Evolutionary conservation across 768 basidiomycete genomes (phyloP), one percentile per base, ranked within the genome.

Genomic region (Suillus paluster): DNA sequence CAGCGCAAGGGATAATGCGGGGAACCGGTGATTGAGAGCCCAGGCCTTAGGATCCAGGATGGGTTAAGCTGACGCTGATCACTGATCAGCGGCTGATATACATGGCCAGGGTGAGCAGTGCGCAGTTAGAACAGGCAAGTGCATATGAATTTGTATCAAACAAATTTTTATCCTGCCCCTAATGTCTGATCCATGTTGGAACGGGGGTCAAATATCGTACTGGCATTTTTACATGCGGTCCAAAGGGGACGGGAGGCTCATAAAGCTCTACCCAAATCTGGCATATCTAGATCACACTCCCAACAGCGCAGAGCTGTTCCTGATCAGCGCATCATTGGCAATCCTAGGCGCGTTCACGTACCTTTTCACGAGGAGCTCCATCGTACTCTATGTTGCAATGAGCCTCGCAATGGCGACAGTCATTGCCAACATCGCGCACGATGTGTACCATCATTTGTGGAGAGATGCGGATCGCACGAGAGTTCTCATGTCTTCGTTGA

Each of bases 201-300:
- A 79, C 50, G 66, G 67, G 4, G 86, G 85, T 3, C 62, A 64
- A 9, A 67, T 78, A 17, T 76, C 80, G 0, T 86, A 87, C 62
- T 78, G 71, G 76, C 71, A 85, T 21, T 86, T 86, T 63, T 83
- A 83, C 63, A 82, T 80, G 79, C 87, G 86, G 86, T 78, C 82
- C 1, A 77, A 81, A 50, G 86, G 86, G 3, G 86, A 88, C 30
- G 86, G 84, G 0, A 78, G 74, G 0, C 77, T 88, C 25, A 69
- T 84, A 65, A 78, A 70, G 57, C 68, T 77, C 64, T 86, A 83
- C 59, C 84, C 85, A 2, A 70, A 81, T 30, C 69, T 79, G 62
- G 70, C 75, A 12, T 87, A 85, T 67, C 53, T 67, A 25, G 83
- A 84, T 64, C 67, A 70, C 27, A 75, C 78, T 41, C 83, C 83